Conservation (phyloP, 2,329 filamentous ascomycete genomes). For the Calonectria crousiana region DNA sequence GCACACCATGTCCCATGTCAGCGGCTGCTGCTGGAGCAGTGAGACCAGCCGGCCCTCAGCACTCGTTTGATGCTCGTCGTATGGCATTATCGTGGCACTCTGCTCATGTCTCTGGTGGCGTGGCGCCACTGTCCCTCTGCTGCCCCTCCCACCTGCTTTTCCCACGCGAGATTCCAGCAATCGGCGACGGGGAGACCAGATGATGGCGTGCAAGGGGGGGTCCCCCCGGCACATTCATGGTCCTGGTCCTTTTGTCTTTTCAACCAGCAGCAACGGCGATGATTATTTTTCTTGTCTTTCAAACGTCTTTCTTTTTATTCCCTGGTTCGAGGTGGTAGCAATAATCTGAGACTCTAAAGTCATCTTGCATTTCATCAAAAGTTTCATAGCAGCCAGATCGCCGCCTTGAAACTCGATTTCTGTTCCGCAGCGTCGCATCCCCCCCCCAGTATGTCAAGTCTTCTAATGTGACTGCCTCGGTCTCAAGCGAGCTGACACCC, state of each 20-base stretch:
- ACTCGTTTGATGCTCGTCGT: conserved; percentile 16
- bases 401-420: not conserved
- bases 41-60: conserved; percentile 13
- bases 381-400: not conserved
- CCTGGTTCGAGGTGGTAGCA: not conserved
- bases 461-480: conserved; percentile 18
- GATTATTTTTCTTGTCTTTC: too few relatives aligned
- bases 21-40: conserved; percentile 30
- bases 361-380: not conserved
- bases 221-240: not conserved
- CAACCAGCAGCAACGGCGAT: not conserved
- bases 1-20: conserved; percentile 11
- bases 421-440: not conserved
- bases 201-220: not conserved
- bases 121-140: conserved; percentile 4
- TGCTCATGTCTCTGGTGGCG: conserved; percentile 27
- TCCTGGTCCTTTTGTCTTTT: not conserved
- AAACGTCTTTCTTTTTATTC: not conserved
- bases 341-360: not conserved
- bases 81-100: not conserved
- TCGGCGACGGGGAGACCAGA: conserved; percentile 10
- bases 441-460: not conserved
- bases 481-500: conserved; percentile 30
- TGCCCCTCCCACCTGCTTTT: not conserved
- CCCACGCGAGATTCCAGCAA: conserved; percentile 12